phyloP scores from a whole-genome alignment of 768 basidiomycete species.

The Termitomyces sp. region DNA sequence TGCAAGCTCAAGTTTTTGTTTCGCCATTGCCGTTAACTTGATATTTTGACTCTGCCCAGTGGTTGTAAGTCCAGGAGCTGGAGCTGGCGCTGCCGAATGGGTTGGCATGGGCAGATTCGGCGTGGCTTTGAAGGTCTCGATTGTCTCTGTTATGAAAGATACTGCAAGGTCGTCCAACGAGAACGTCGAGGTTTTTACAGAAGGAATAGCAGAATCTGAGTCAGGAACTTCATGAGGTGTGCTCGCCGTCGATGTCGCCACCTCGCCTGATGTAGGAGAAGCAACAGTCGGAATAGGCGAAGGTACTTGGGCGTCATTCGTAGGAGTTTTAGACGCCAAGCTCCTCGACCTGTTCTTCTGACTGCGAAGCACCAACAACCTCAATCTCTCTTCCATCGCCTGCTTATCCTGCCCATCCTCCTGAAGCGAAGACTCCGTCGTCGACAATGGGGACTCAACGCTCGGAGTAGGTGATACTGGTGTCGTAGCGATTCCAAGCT shows the following conservation, averaged over 20 bases:
- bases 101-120: conserved; percentile 8
- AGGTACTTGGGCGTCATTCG: conserved; percentile 3
- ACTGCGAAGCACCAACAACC: conserved; percentile 35
- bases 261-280: background rate
- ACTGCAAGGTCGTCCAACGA: conserved; percentile 50
- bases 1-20: conserved; percentile 28
- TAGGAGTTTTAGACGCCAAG: background rate
- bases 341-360: conserved; percentile 21
- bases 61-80: background rate
- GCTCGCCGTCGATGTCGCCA: background rate
- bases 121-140: conserved; percentile 35
- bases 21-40: background rate
- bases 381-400: conserved; percentile 36
- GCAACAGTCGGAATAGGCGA: background rate
- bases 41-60: background rate
- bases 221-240: background rate
- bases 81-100: background rate
- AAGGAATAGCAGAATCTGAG: conserved; percentile 4
- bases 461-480: background rate
- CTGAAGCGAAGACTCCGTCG: background rate
- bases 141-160: conserved; percentile 54
- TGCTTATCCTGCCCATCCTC: conserved; percentile 18
- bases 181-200: conserved; percentile 14
- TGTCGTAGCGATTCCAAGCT: conserved; percentile 19
- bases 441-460: background rate